Evolutionary conservation across 306 rosid species (phyloP), one percentile per base, ranked within the genome.

Genomic region (Trichosanthes cucumerina): DNA sequence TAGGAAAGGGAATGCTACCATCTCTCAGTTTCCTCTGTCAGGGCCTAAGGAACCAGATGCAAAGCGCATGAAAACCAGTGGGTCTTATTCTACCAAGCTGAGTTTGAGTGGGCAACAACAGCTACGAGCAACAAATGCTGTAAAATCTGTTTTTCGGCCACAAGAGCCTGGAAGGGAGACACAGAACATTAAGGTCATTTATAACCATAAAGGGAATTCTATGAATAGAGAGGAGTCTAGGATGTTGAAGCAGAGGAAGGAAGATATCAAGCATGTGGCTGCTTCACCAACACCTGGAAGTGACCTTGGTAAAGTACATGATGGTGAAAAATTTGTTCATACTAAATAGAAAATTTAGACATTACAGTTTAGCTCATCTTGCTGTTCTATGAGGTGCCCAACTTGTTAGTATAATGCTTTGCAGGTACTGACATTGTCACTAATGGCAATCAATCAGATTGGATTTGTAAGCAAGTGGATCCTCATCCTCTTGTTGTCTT

Each of bases 11-110:
- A 38, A 66, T 81, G 78, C 75, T 14, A 77, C 80, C 21, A 73
- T 80, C 73, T 56, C 88, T 23, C 84, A 81, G 47, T 80, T 63
- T 81, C 76, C 81, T 76, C 91, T 72, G 62, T 75, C 72, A 54
- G 93, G 87, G 84, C 82, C 83, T 19, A 85, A 82, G 81, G 96
- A 86, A 81, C 91, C 87, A 31, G 92, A 87, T 60, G 88, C 77
- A 87, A 94, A 94, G 81, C 96, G 97, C 33, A 2, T 84, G 54
- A 94, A 88, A 87, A 81, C 83, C 41, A 65, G 83, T 75, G 86
- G 86, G 63, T 79, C 95, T 59, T 74, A 71, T 81, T 80, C 85
- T 41, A 72, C 74, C 75, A 79, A 76, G 84, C 83, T 50, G 41
- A 82, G 79, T 79, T 77, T 82, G 63, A 86, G 78, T 31, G 76